These are phyloP conservation scores for Gonapodya sp. DNA, from an alignment of 192 early-diverging fungal species.

Conservation along the genomic window DNA sequence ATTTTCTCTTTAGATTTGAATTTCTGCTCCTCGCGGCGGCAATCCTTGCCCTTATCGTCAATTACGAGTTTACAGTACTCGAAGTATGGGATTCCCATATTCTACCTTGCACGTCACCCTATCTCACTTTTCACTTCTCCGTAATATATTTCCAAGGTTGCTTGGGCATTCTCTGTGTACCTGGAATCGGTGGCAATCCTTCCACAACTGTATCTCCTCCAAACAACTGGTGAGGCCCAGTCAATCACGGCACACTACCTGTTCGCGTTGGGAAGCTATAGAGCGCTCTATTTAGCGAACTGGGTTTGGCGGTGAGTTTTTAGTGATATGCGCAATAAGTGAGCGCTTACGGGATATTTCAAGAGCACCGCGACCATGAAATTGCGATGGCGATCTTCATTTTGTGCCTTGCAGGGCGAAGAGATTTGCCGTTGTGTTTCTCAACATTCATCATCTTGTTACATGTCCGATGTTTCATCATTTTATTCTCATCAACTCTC, in stretches of 20 bases:
- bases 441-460: too few species aligned
- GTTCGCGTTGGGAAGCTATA: slow-evolving; percentile 91
- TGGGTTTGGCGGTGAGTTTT: slow-evolving; percentile 79
- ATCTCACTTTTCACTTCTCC: slow-evolving; percentile 9
- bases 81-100: slow-evolving; percentile 59
- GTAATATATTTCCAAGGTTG: slow-evolving; percentile 44
- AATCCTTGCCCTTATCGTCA: slow-evolving; percentile 62
- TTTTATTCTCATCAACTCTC: neutral
- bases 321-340: neutral
- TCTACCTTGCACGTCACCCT: neutral
- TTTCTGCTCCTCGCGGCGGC: slow-evolving; percentile 64
- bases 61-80: slow-evolving; percentile 55
- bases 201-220: slow-evolving; percentile 94
- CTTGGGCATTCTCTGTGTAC: slow-evolving; percentile 97
- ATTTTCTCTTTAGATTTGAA: slow-evolving; percentile 46
- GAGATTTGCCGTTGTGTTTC: too few species aligned
- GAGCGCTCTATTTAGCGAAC: slow-evolving; percentile 79
- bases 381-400: too few species aligned
- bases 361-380: too few species aligned
- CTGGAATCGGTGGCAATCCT: slow-evolving; percentile 95
- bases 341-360: too few species aligned
- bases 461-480: neutral
- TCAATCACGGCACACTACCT: slow-evolving; percentile 99
- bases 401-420: too few species aligned
- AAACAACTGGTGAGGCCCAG: slow-evolving; percentile 95